Evolutionary conservation across 1,284 basidiomycete species (phyloP).

Genomic region (Cutaneotrichosporon sp.): DNA sequence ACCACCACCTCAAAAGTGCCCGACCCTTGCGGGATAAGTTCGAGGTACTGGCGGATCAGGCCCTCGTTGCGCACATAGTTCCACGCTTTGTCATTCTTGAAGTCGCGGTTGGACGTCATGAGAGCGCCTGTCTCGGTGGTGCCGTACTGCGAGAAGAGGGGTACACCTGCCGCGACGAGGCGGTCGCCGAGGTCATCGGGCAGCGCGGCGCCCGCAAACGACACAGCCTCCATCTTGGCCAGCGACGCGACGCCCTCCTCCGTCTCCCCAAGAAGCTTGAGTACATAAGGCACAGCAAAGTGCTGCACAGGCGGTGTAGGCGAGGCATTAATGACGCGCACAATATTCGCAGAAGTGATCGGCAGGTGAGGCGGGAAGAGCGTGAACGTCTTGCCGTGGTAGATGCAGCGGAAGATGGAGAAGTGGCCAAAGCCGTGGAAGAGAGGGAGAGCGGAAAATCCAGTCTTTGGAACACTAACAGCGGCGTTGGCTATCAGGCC

Average conservation of each 20-base stretch:
- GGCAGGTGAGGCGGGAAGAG: constrained; percentile 56
- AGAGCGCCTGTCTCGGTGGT: constrained; percentile 47
- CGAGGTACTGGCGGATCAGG: constrained; percentile 49
- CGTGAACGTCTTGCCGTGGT: constrained; percentile 51
- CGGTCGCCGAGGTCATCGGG: constrained; percentile 56
- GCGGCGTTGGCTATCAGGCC: constrained; percentile 42
- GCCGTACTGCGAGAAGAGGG: constrained; percentile 57
- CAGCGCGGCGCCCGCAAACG: constrained; percentile 45
- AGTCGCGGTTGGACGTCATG: constrained; percentile 54
- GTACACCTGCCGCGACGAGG: constrained; percentile 54
- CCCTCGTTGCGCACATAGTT: constrained; percentile 54
- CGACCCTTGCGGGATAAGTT: constrained; percentile 51
- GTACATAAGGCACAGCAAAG: constrained; percentile 51
- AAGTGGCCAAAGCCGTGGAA: constrained; percentile 54
- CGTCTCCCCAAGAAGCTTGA: constrained; percentile 54
- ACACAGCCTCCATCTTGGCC: constrained; percentile 54
- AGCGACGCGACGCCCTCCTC: constrained; percentile 53
- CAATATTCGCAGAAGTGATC: constrained; percentile 54
- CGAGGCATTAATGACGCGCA: constrained; percentile 34
- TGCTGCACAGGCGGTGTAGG: constrained; percentile 42
- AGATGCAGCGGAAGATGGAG: constrained; percentile 49
- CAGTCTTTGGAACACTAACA: constrained; percentile 44
- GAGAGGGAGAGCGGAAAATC: constrained; percentile 53
- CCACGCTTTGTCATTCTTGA: constrained; percentile 56
- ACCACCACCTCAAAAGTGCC: constrained; percentile 56